phyloP scores from a whole-genome alignment of 1,139 yeast species.

The Geotrichum reessii region DNA sequence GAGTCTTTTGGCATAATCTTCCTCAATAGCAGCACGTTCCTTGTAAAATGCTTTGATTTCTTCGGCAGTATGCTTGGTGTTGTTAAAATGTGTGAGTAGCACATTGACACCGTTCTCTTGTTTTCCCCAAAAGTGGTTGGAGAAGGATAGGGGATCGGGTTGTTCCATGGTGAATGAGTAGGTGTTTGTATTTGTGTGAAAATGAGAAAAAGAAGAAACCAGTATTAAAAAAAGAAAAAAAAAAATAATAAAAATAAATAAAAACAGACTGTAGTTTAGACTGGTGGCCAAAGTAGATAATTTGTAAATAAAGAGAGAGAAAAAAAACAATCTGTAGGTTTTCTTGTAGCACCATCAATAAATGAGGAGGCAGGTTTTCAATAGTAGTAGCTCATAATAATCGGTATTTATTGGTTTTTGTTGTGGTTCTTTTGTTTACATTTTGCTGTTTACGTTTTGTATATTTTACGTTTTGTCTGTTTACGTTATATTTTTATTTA shows the following conservation, averaged over 20 bases:
- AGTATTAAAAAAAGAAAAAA: no score
- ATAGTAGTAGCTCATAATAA: background rate
- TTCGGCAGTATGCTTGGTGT: conserved; percentile 46
- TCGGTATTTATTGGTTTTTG: background rate
- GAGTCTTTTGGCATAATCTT: conserved; percentile 54
- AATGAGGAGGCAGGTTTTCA: background rate
- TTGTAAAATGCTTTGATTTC: conserved; percentile 41
- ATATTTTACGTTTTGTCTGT: no score
- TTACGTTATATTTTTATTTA: no score
- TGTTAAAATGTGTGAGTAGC: conserved; percentile 46
- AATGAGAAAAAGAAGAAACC: background rate
- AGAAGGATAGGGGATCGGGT: conserved; percentile 34
- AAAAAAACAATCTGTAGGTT: background rate
- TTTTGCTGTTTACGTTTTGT: background rate
- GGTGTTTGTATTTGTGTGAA: no score
- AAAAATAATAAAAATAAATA: no score
- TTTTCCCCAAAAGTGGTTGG: conserved; percentile 51
- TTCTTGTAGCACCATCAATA: background rate
- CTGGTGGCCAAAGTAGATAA: background rate
- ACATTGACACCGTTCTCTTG: conserved; percentile 48
- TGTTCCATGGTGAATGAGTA: conserved; percentile 2
- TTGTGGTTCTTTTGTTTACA: background rate
- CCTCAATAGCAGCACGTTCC: conserved; percentile 56
- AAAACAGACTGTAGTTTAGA: no score
- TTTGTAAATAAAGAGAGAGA: background rate